Percentiles rank a stretch among this genome's conserved stretches.
phyloP scores from a whole-genome alignment of 2,329 filamentous ascomycete genomes.

The Ceratocystis eucalypticola region DNA sequence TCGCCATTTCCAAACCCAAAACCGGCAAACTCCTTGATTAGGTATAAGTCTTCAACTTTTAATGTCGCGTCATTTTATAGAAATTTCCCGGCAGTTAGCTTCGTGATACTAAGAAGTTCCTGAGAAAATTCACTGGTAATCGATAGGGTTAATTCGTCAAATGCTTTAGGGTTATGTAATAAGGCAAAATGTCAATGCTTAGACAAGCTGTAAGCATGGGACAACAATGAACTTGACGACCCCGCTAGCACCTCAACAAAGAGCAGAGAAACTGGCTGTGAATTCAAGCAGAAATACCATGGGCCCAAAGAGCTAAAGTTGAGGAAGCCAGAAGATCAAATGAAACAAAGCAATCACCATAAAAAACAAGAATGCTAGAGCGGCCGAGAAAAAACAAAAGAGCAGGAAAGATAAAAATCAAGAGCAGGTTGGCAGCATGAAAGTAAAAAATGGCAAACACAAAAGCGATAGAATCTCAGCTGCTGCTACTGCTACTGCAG shows the following conservation, averaged over 20 bases:
- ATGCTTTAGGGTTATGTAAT: neutral
- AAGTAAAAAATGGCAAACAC: too few species aligned
- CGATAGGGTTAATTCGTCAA: neutral
- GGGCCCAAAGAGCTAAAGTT: neutral
- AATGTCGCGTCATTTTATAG: too few species aligned
- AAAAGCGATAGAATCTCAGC: neutral
- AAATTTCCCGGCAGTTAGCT: too few species aligned
- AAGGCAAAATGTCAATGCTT: too few species aligned
- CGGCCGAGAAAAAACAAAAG: neutral
- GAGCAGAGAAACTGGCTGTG: neutral
- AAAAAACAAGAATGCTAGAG: conserved; percentile 3
- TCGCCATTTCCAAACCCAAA: neutral
- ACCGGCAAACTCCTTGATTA: neutral
- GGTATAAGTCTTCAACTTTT: too few species aligned
- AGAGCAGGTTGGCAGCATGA: neutral
- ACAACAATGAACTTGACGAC: too few species aligned
- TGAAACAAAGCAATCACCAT: neutral
- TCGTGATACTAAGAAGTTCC: neutral
- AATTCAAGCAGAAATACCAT: neutral
- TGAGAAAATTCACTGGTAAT: neutral
- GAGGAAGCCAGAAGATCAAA: neutral
- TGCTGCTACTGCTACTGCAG: neutral
- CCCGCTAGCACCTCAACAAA: neutral
- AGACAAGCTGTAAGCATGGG: neutral
- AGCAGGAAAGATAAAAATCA: neutral